Conservation (phyloP, 2,329 filamentous ascomycete species). For the Penicillium digitatum region DNA sequence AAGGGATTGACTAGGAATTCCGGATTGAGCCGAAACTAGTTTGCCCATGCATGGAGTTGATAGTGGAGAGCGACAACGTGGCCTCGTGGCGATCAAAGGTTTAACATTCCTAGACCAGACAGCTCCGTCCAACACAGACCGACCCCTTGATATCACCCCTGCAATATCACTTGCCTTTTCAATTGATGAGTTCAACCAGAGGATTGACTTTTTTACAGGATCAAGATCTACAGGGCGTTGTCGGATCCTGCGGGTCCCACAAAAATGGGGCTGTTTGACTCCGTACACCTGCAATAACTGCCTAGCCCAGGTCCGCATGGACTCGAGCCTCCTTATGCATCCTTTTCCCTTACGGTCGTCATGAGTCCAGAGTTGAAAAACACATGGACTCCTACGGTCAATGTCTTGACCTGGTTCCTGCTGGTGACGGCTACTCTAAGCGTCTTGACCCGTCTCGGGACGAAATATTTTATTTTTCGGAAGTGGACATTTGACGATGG, state of each 20-base stretch:
- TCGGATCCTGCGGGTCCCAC: not conserved
- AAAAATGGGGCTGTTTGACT: not conserved
- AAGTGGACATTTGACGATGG: constrained; percentile 24
- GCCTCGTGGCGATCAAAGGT: not conserved
- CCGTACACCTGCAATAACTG: not conserved
- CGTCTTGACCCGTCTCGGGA: constrained; percentile 23
- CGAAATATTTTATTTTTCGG: constrained; percentile 25
- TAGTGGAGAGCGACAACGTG: not conserved
- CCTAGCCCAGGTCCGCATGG: not conserved
- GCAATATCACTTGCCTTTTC: not conserved
- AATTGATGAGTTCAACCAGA: no score
- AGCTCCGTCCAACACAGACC: no score
- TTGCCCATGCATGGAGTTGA: not conserved
- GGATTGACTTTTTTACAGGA: not conserved
- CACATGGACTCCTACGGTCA: constrained; percentile 21
- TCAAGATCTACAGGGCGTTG: not conserved
- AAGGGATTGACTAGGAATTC: not conserved
- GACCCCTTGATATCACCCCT: no score
- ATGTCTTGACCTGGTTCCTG: constrained; percentile 28
- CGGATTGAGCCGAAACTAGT: no score
- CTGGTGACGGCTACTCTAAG: constrained; percentile 25
- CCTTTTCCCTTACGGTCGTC: no score
- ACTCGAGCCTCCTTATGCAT: not conserved
- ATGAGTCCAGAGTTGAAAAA: constrained; percentile 12
- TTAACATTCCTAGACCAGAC: no score